Percentiles rank a stretch among this genome's conserved stretches.
phyloP scores from a whole-genome alignment of 306 rosid species.

The Cucumis hystrix region DNA sequence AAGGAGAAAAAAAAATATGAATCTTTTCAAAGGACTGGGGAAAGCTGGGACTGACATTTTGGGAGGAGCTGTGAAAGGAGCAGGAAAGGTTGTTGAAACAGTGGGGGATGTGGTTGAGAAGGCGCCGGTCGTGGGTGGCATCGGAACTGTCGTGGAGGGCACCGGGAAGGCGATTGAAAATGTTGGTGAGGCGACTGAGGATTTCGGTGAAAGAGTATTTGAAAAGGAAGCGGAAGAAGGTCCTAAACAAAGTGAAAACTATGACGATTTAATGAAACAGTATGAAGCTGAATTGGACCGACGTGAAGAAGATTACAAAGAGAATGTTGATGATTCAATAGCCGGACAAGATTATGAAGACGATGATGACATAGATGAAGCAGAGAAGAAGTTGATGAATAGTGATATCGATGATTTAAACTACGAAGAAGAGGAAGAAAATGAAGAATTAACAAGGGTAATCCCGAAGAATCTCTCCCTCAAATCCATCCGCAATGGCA shows the following conservation, averaged over 20 bases:
- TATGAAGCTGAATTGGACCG: background rate
- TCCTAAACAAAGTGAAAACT: background rate
- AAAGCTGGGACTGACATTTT: background rate
- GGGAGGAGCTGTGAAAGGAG: background rate
- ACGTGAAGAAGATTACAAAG: no score
- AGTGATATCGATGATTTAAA: background rate
- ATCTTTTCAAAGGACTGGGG: background rate
- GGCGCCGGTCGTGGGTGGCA: background rate
- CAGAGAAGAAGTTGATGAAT: background rate
- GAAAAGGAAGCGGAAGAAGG: background rate
- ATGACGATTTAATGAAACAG: background rate
- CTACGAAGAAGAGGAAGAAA: background rate
- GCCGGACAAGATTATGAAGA: no score
- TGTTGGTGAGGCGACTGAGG: background rate
- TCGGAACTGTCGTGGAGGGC: background rate
- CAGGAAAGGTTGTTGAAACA: background rate
- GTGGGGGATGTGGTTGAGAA: background rate
- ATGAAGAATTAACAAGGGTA: background rate
- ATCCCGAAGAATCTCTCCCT: slow-evolving; percentile 5
- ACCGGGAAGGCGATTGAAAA: background rate
- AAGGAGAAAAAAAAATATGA: background rate
- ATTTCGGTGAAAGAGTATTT: background rate
- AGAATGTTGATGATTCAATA: background rate
- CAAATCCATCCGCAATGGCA: slow-evolving; percentile 1
- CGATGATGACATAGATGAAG: background rate